Percentiles rank a stretch among this genome's conserved stretches.
Conservation (phyloP, 106 monocot species). For the Iris macrosiphon region DNA sequence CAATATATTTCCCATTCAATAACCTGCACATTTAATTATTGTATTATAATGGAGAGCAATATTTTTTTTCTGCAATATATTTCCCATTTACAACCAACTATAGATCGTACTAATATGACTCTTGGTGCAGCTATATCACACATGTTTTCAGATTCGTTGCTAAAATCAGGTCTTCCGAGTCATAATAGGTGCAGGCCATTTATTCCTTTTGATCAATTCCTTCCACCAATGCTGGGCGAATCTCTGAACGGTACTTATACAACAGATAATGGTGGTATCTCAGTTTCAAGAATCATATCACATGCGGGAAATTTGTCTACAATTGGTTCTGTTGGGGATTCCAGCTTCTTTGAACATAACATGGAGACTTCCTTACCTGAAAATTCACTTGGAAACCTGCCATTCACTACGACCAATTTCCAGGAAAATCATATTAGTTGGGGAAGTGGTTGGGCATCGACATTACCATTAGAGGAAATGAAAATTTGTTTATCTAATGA, state of each 20-base stretch:
- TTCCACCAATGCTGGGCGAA: conserved; percentile 27
- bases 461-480: conserved; percentile 13
- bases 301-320: conserved; percentile 15
- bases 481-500: conserved; percentile 20
- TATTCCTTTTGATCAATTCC: conserved; percentile 10
- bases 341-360: conserved; percentile 15
- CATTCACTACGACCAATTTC: conserved; percentile 10
- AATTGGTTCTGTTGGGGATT: conserved; percentile 12
- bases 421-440: conserved; percentile 14
- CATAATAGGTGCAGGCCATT: conserved; percentile 13
- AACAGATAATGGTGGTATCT: conserved; percentile 1
- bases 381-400: conserved; percentile 26
- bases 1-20: neutral
- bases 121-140: conserved; percentile 19
- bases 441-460: neutral
- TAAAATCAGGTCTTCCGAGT: conserved; percentile 10
- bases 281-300: conserved; percentile 10
- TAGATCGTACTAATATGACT: conserved; percentile 21
- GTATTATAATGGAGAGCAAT: conserved; percentile 44
- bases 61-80: too few species aligned
- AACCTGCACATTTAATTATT: neutral
- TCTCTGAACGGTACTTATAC: conserved; percentile 15
- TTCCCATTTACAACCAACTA: conserved; percentile 13
- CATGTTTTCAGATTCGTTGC: conserved; percentile 14
- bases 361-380: conserved; percentile 17